Evolutionary conservation across 1,284 basidiomycete genomes (phyloP).

Genomic region (Acaromyces ingoldii): DNA sequence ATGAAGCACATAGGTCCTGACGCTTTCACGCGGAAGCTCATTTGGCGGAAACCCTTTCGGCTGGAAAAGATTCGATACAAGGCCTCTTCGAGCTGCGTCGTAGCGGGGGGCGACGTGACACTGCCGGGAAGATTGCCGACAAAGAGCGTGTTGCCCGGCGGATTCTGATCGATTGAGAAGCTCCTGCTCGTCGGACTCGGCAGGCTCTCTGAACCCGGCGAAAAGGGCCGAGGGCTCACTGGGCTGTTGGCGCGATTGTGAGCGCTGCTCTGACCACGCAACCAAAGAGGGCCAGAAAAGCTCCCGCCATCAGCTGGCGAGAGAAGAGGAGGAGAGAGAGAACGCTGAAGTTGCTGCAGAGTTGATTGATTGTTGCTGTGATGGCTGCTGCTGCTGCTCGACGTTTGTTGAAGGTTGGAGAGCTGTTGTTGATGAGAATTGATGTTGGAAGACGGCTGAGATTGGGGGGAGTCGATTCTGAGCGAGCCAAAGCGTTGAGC

Average conservation of each 20-base stretch:
- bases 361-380: conserved; percentile 1
- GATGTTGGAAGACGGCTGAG: neutral
- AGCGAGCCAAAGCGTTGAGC: conserved; percentile 24
- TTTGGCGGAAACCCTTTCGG: conserved; percentile 77
- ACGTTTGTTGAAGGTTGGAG: neutral
- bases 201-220: neutral
- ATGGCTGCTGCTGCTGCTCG: neutral
- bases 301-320: no score
- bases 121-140: conserved; percentile 41
- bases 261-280: no score
- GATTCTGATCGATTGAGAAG: conserved; percentile 36
- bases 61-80: conserved; percentile 73
- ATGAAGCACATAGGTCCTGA: conserved; percentile 93
- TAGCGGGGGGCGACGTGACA: conserved; percentile 51
- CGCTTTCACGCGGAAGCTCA: conserved; percentile 90
- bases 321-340: no score
- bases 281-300: no score
- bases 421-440: neutral
- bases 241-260: no score
- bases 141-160: conserved; percentile 39
- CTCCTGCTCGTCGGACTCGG: conserved; percentile 23
- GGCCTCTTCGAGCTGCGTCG: conserved; percentile 71
- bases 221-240: conserved; percentile 7
- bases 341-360: no score
- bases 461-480: conserved; percentile 22